Base-by-base conservation (phyloP, 2,329 filamentous ascomycete species). In the Botrytis elliptica region DNA sequence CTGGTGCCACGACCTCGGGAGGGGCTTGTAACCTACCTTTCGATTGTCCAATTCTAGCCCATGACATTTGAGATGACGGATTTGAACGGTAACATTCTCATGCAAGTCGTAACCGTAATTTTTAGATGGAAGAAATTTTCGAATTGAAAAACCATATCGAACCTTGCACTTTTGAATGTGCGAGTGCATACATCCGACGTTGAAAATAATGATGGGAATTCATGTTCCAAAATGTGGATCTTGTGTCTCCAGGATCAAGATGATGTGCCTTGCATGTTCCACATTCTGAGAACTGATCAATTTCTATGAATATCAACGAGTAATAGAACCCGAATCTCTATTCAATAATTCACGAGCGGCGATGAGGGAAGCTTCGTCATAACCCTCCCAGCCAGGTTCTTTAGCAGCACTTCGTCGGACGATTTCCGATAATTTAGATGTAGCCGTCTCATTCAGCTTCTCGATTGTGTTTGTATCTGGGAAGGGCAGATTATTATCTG, bases 401-500 rank as follows among this genome's bases (percentile, higher is more conserved):
- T 87, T 84, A 68, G 87, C 85, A 52, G 85, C 83, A 80, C 88
- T 86, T 75, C 88, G 87, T 75, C 92, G 87, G 75, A 95, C 89
- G 78, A 96, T 95, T 81, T 95, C 92, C 1, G 88, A 87, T 22
- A 97, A 86, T 82, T 94, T 95, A 73, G 86, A 85, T 1, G 92
- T 95, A 36, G 93, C 92, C 74, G 88, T 82, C 80, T 93, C 88
- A 77, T 93, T 92, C 67, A 97, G 85, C 78, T 88, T 89, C 80
- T 92, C 86, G 16, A 94, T 84, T 1, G 88, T 91, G 67, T 84
- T 84, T 40, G 86, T 80, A 20, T 87, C 84, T 4, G 91, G 91
- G 4, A 89, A 80, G 2, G 86, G 78, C 73, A 89, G 85, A 40
- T 75, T 77, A 65, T 74, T 75, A 20, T 87, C 87, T 36, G 82